phyloP scores from a whole-genome alignment of 352 stramenopile genomes.

The Phytophthora boehmeriae region DNA sequence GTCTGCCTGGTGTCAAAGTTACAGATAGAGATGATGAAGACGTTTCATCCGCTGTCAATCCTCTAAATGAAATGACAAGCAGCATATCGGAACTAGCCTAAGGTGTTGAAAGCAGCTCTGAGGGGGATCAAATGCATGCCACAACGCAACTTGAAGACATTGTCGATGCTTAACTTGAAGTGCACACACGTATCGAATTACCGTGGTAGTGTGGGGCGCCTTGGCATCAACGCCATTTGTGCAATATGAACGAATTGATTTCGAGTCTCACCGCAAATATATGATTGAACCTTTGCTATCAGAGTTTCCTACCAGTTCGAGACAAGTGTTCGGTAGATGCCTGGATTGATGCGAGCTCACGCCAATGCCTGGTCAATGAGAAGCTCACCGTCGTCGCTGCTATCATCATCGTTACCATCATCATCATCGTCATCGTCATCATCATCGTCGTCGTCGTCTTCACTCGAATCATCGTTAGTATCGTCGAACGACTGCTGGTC shows the following conservation, averaged over 20 bases:
- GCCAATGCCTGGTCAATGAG: constrained; percentile 39
- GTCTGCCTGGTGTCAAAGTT: not conserved
- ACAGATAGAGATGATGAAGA: no score
- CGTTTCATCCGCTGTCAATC: no score
- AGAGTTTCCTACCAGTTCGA: constrained; percentile 2
- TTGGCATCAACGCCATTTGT: no score
- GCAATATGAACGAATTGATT: not conserved
- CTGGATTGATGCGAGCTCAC: constrained; percentile 13
- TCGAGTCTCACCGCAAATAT: not conserved
- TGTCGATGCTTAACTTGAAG: no score
- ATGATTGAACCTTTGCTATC: constrained; percentile 1
- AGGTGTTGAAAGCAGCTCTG: no score
- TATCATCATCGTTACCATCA: constrained; percentile 37
- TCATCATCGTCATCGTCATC: constrained; percentile 49
- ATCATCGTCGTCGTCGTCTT: constrained; percentile 52
- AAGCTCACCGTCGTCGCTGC: constrained; percentile 41
- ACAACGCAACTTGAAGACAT: no score
- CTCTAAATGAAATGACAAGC: no score
- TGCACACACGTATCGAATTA: no score
- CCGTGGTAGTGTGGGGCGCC: no score
- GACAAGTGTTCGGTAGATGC: constrained; percentile 6
- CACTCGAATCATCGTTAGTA: constrained; percentile 53
- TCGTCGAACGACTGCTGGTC: constrained; percentile 46
- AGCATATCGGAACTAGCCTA: no score
- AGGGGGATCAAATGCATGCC: no score